Conservation (phyloP, 1,284 basidiomycete species). For the Trichosporon ovoides region DNA sequence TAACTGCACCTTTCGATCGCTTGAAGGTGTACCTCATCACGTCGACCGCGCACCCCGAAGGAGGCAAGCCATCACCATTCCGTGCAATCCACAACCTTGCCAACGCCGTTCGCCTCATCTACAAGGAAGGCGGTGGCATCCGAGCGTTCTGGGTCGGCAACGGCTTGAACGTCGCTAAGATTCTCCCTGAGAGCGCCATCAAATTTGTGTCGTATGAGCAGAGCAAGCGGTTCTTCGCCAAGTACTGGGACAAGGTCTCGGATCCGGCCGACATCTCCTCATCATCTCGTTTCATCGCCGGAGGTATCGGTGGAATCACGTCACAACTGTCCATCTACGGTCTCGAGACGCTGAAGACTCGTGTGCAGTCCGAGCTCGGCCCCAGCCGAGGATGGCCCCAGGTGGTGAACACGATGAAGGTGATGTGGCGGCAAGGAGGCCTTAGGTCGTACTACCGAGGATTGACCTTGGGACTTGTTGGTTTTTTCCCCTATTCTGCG, state of each 20-base stretch:
- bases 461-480: constrained; percentile 74
- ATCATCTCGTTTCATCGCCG: constrained; percentile 85
- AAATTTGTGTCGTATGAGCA: constrained; percentile 97
- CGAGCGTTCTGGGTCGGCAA: constrained; percentile 84
- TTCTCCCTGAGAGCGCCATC: constrained; percentile 95
- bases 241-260: constrained; percentile 83
- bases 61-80: constrained; percentile 42
- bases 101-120: constrained; percentile 70
- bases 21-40: constrained; percentile 97
- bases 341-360: constrained; percentile 59
- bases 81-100: constrained; percentile 55
- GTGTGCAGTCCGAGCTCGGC: constrained; percentile 81
- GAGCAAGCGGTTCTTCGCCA: constrained; percentile 88
- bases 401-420: constrained; percentile 57
- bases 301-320: constrained; percentile 88
- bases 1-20: constrained; percentile 96
- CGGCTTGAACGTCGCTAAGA: constrained; percentile 64
- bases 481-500: constrained; percentile 81
- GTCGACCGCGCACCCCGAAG: constrained; percentile 43
- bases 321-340: constrained; percentile 67
- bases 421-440: constrained; percentile 73
- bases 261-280: constrained; percentile 88
- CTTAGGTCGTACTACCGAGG: constrained; percentile 85
- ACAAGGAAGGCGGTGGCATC: constrained; percentile 74
- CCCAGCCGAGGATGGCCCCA: constrained; percentile 58